phyloP scores from a whole-genome alignment of 2,329 filamentous ascomycete species.

The Aspergillus sp. region DNA sequence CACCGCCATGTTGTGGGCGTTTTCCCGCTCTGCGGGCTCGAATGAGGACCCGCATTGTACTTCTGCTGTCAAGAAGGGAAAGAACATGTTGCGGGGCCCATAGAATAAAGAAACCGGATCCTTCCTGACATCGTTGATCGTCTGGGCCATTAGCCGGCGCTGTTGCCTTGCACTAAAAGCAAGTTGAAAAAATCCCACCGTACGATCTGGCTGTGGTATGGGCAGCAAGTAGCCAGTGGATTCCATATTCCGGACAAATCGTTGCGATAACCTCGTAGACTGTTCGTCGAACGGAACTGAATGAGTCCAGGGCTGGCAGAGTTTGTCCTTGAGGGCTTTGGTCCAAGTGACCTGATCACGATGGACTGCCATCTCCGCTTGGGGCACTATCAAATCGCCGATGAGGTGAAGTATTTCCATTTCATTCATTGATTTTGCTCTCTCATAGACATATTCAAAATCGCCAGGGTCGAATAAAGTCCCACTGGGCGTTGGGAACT shows the following conservation, averaged over 20 bases:
- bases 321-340: background rate
- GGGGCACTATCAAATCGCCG: background rate
- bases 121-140: background rate
- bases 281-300: background rate
- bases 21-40: background rate
- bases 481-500: background rate
- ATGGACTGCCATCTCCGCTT: background rate
- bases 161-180: background rate
- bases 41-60: background rate
- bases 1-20: conserved; percentile 3
- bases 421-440: background rate
- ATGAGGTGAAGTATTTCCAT: background rate
- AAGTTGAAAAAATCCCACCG: background rate
- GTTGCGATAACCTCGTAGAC: background rate
- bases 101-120: background rate
- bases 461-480: background rate
- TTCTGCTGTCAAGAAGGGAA: conserved; percentile 6
- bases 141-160: background rate
- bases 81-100: background rate
- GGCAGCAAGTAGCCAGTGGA: background rate
- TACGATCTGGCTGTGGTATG: conserved; percentile 1
- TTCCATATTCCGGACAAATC: background rate
- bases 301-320: background rate
- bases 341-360: background rate
- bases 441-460: background rate